phyloP scores from a whole-genome alignment of 768 basidiomycete genomes.

The Cystofilobasidium macerans region DNA sequence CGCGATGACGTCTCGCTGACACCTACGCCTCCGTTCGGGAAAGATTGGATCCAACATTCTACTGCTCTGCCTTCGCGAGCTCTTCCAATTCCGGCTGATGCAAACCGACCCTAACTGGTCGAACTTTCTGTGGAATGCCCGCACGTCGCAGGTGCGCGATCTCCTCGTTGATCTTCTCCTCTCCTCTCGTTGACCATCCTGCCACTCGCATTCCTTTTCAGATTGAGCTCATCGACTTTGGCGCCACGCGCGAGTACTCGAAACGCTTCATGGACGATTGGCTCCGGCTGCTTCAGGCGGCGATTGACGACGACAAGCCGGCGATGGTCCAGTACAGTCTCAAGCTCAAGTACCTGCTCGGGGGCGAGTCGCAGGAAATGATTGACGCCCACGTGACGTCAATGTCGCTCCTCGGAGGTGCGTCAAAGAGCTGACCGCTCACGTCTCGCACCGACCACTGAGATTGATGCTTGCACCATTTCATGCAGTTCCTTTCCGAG shows the following conservation, averaged over 20 bases:
- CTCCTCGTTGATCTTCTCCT: neutral
- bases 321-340: conserved; percentile 62
- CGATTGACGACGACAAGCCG: conserved; percentile 54
- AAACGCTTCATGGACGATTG: conserved; percentile 79
- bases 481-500: conserved; percentile 19
- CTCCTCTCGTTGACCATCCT: neutral
- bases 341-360: conserved; percentile 81
- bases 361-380: conserved; percentile 52
- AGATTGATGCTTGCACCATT: neutral
- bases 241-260: conserved; percentile 78
- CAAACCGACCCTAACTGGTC: conserved; percentile 99
- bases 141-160: conserved; percentile 50
- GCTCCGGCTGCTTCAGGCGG: conserved; percentile 71
- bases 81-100: conserved; percentile 85
- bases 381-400: conserved; percentile 22
- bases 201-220: conserved; percentile 31
- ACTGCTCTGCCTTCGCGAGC: conserved; percentile 74
- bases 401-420: conserved; percentile 23
- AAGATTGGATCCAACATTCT: conserved; percentile 77
- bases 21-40: neutral
- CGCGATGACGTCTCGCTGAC: neutral
- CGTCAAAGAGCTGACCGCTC: conserved; percentile 4
- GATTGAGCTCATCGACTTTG: conserved; percentile 89
- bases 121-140: conserved; percentile 80
- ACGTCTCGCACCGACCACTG: neutral